Evolutionary conservation across 2,329 filamentous ascomycete species (phyloP).

Genomic region (Fusarium luffae): DNA sequence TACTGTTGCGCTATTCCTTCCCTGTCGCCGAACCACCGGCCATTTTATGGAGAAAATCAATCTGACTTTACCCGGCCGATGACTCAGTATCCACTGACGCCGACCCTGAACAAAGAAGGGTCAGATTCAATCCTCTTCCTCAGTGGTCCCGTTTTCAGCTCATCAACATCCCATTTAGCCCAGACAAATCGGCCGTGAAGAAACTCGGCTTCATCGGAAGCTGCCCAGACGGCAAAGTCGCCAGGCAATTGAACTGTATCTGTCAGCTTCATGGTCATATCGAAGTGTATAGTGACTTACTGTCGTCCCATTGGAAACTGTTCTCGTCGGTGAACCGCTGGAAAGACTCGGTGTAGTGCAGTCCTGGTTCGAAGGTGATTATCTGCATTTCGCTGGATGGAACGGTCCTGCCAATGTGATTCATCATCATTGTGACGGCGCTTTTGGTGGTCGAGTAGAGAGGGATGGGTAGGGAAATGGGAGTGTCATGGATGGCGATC

Average conservation of each 20-base stretch:
- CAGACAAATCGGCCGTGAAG: constrained; percentile 12
- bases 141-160: constrained; percentile 2
- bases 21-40: fast-evolving
- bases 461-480: constrained; percentile 10
- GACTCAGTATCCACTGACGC: background rate
- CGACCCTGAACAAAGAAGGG: background rate
- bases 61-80: background rate
- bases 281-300: background rate
- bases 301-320: constrained; percentile 12
- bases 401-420: constrained; percentile 53
- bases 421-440: constrained; percentile 50
- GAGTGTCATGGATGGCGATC: background rate
- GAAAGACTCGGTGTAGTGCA: constrained; percentile 15
- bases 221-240: constrained; percentile 20
- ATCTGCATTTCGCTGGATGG: constrained; percentile 43
- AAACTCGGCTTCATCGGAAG: constrained; percentile 15
- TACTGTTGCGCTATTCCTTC: fast-evolving
- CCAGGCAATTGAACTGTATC: background rate
- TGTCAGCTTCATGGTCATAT: fast-evolving
- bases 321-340: background rate
- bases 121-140: background rate
- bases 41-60: too few species aligned
- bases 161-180: constrained; percentile 21
- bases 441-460: constrained; percentile 54
- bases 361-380: constrained; percentile 34